Evolutionary conservation across 164 flowering plant genomes (phyloP), one percentile per base, ranked within the genome.

Genomic region (Cinnamomum micranthum): DNA sequence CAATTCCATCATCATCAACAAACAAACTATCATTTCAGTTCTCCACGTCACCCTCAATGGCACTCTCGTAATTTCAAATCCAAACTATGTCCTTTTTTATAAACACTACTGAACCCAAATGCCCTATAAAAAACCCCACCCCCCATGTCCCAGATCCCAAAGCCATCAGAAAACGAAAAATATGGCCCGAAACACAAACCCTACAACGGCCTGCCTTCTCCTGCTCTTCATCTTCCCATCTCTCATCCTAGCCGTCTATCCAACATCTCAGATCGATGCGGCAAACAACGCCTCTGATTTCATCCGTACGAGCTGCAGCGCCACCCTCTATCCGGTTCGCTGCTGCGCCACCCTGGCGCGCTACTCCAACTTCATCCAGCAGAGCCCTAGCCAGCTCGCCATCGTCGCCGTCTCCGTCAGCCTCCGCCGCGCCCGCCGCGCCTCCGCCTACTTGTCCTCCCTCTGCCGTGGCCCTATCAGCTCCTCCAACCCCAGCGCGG

Each of bases 251-350:
- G 74, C 81, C 77, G 70, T 68, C 73, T 51, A 64, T 17, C 0
- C 51, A 47, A 35, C 74, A 4, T 22, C 52, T 3, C 71, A 41
- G 0, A 6, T 15, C 10, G 22, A 67, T 5, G n/a, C 77, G 23
- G 1, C 28, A 28, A 2, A 62, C 74, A 76, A 77, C 73, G 71
- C 71, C 77, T 22, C 83, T 2, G 89, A 87, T 6, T 93, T 87
- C 91, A 89, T 92, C 87, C 97, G 92, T 11, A 71, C 85, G 6
- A 89, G 89, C 79, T 93, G 98, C 88, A 63, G 65, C 80, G 79
- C 86, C 19, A 93, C 97, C 0, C 74, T 86, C 9, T 93, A 90
- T 72, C 92, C 93, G 0, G 88, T 85, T 25, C 73, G 86, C 72
- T 93, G 98, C 83, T 91, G 77, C 89, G 14, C 83, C 75, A 85